phyloP scores from a whole-genome alignment of 768 basidiomycete species.

The Cystobasidium tubakii region DNA sequence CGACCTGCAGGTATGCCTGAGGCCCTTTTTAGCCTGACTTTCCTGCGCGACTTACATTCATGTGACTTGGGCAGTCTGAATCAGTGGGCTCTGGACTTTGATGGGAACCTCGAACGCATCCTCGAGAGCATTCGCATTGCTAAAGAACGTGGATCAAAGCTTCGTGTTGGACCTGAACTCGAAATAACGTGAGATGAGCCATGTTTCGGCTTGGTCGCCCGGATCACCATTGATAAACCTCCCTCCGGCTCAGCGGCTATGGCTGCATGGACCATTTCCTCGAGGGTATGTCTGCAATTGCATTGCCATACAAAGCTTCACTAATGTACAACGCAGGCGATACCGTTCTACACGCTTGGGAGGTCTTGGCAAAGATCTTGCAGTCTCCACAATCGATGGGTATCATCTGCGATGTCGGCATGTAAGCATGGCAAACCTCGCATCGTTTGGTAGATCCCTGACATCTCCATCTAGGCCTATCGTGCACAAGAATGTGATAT shows the following conservation, averaged over 20 bases:
- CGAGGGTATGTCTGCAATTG: slow-evolving; percentile 60
- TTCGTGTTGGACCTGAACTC: slow-evolving; percentile 92
- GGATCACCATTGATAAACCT: slow-evolving; percentile 34
- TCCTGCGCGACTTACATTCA: neutral
- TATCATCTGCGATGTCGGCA: slow-evolving; percentile 95
- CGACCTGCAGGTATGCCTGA: slow-evolving; percentile 42
- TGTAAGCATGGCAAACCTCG: slow-evolving; percentile 58
- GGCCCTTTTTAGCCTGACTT: neutral
- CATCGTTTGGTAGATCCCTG: slow-evolving; percentile 8
- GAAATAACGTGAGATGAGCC: slow-evolving; percentile 71
- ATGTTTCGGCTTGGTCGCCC: neutral
- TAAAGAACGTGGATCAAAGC: slow-evolving; percentile 75
- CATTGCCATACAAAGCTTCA: neutral
- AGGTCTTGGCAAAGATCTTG: slow-evolving; percentile 86
- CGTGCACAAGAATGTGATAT: slow-evolving; percentile 94
- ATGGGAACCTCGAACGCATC: slow-evolving; percentile 89
- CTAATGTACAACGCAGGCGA: slow-evolving; percentile 60
- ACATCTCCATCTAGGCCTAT: slow-evolving; percentile 64
- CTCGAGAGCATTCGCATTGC: slow-evolving; percentile 79
- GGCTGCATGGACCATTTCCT: slow-evolving; percentile 96
- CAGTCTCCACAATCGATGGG: slow-evolving; percentile 67
- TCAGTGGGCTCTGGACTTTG: slow-evolving; percentile 79
- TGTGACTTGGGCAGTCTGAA: slow-evolving; percentile 55
- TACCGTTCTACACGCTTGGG: slow-evolving; percentile 94
- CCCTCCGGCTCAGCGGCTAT: slow-evolving; percentile 65